Base-by-base conservation (phyloP, 495 filamentous ascomycete species). In the Melanomma pulvis-pyrius region DNA sequence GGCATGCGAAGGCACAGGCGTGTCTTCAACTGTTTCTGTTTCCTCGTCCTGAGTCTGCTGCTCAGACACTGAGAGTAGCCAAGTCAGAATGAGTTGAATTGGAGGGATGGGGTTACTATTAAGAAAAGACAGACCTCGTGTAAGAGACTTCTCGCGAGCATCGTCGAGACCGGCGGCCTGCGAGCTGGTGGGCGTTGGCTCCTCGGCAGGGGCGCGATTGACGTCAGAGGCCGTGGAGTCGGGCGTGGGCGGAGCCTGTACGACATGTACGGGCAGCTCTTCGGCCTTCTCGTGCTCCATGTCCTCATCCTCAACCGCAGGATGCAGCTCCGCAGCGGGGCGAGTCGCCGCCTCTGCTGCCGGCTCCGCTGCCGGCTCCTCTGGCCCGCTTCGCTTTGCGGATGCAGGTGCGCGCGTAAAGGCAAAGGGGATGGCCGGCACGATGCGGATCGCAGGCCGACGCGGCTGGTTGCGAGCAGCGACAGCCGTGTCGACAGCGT, bases 341-440 rank as follows among this genome's bases (percentile, higher is more conserved):
- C 49, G 63, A 51, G 44, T 59, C 59, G 54, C 69, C 24, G 52
- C 24, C 36, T 51, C 56, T 24, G 29, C 34, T 13, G n/a, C 56
- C 22, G 59, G 54, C 17, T 60, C 61, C 17, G 29, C 34, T 13
- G n/a, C 56, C 22, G 59, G 54, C 17, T 60, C 61, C 17, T 69
- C 70, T 0, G 66, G 66, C 46, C 57, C 69, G 47, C 63, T 69
- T 19, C 61, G 70, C 46, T 47, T 9, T 25, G 59, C 62, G 7
- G 67, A 44, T 17, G 57, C 46, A 12, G 59, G 58, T 4, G 65
- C 29, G 7, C 59, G 48, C 26, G 60, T 53, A 22, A 74, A 55
- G 21, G 61, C 54, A 9, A 67, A 44, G 3, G 72, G 72, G 1
- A 74, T 44, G 19, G 65, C 72, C 1, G 72, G 72, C n/a, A 72